A percentile compares a stretch with the other conserved stretches of the same genome.
Evolutionary conservation across 1,284 basidiomycete genomes (phyloP).

Genomic region (Trichosporon ovoides): DNA sequence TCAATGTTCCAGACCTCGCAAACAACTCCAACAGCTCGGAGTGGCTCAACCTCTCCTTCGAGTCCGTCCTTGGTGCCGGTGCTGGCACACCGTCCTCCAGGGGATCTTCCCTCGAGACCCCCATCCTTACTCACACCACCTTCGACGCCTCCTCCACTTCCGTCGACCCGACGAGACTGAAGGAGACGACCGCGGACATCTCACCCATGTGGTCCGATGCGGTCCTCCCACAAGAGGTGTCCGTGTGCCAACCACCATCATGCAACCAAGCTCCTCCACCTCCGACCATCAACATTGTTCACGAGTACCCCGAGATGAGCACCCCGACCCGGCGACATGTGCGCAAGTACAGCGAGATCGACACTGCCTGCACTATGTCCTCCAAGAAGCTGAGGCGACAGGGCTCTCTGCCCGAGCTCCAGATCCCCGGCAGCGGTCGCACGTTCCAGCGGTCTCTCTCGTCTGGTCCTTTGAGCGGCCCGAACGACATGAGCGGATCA

Average conservation of each 20-base stretch:
- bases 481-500: background rate
- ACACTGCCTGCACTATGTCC: background rate
- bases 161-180: constrained; percentile 18
- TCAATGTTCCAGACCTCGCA: constrained; percentile 11
- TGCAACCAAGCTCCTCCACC: background rate
- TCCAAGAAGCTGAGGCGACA: constrained; percentile 18
- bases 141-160: constrained; percentile 8
- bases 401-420: constrained; percentile 17
- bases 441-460: constrained; percentile 20
- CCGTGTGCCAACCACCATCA: background rate
- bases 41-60: constrained; percentile 12
- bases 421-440: constrained; percentile 5
- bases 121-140: constrained; percentile 5
- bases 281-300: constrained; percentile 5
- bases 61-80: constrained; percentile 9
- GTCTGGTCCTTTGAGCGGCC: constrained; percentile 5
- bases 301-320: constrained; percentile 5
- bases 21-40: constrained; percentile 10
- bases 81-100: constrained; percentile 14
- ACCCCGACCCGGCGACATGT: background rate
- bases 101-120: constrained; percentile 20
- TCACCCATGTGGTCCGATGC: background rate
- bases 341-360: constrained; percentile 6
- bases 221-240: background rate
- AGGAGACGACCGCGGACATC: constrained; percentile 8